These are phyloP conservation scores for Lathyrus tuberosus DNA, from an alignment of 306 rosid genomes.

Conservation along the genomic window DNA sequence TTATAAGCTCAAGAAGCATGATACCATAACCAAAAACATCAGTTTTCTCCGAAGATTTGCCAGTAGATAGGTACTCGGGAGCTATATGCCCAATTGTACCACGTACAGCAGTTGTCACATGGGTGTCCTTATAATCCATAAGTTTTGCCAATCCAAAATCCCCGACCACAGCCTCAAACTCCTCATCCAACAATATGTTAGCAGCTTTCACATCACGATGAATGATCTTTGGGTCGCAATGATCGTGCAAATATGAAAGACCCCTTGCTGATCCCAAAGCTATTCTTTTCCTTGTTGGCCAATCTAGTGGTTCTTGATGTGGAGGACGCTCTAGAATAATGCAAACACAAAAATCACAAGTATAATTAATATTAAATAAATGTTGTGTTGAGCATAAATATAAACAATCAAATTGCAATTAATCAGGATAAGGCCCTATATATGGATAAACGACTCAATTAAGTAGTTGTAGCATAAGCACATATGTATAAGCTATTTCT, in stretches of 20 bases:
- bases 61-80: slow-evolving; percentile 92
- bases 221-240: slow-evolving; percentile 96
- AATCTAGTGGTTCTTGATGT: slow-evolving; percentile 86
- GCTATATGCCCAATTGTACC: slow-evolving; percentile 98
- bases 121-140: slow-evolving; percentile 99
- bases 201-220: slow-evolving; percentile 99
- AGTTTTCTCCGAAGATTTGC: slow-evolving; percentile 95
- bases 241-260: slow-evolving; percentile 95
- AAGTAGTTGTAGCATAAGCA: no score
- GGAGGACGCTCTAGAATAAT: slow-evolving; percentile 78
- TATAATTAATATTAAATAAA: slow-evolving; percentile 14
- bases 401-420: not conserved
- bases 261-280: slow-evolving; percentile 99
- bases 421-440: not conserved
- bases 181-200: slow-evolving; percentile 93
- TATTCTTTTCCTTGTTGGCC: slow-evolving; percentile 91
- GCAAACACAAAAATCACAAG: slow-evolving; percentile 27
- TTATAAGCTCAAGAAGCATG: slow-evolving; percentile 96
- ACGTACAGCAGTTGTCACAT: slow-evolving; percentile 91
- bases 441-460: no score
- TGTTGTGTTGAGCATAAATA: not conserved
- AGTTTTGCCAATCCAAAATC: slow-evolving; percentile 98
- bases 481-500: no score
- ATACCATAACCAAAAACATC: slow-evolving; percentile 96
- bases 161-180: slow-evolving; percentile 98